These are phyloP conservation scores for Camillea tinctor DNA, from an alignment of 2,329 filamentous ascomycete genomes.

Conservation along the genomic window DNA sequence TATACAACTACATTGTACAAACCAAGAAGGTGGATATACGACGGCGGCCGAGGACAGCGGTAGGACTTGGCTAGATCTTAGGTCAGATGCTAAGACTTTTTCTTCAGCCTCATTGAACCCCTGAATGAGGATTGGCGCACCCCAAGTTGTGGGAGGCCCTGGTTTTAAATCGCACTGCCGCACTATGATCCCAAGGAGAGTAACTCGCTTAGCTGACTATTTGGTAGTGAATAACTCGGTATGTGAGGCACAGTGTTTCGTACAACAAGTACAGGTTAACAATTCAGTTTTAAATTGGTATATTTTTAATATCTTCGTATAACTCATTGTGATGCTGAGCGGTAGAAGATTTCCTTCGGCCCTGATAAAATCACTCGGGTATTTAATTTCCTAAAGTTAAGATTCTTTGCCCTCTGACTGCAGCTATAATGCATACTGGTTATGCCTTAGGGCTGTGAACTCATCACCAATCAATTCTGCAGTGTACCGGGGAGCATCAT, in stretches of 20 bases:
- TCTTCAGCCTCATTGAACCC: not conserved
- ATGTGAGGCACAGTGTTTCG: too few relatives aligned
- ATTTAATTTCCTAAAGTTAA: not conserved
- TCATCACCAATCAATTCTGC: not conserved
- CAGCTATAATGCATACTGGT: not conserved
- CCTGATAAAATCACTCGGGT: too few relatives aligned
- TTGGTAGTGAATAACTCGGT: too few relatives aligned
- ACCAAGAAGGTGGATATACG: not conserved
- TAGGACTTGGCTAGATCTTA: not conserved
- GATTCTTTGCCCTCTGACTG: not conserved
- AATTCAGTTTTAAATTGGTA: too few relatives aligned
- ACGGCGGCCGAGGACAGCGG: not conserved
- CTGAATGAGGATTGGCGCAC: not conserved
- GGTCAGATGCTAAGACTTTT: not conserved
- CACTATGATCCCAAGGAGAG: not conserved
- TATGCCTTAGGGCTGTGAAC: not conserved
- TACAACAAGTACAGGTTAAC: too few relatives aligned
- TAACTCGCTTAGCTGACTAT: not conserved
- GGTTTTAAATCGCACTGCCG: not conserved
- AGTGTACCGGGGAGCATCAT: not conserved
- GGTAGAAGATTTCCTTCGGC: too few relatives aligned
- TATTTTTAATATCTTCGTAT: too few relatives aligned
- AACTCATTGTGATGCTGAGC: too few relatives aligned
- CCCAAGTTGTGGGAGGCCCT: not conserved
- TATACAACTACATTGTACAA: too few relatives aligned